Evolutionary conservation across 2,329 filamentous ascomycete species (phyloP), one percentile per base, ranked within the genome.

Genomic region (Alternaria conjuncta): DNA sequence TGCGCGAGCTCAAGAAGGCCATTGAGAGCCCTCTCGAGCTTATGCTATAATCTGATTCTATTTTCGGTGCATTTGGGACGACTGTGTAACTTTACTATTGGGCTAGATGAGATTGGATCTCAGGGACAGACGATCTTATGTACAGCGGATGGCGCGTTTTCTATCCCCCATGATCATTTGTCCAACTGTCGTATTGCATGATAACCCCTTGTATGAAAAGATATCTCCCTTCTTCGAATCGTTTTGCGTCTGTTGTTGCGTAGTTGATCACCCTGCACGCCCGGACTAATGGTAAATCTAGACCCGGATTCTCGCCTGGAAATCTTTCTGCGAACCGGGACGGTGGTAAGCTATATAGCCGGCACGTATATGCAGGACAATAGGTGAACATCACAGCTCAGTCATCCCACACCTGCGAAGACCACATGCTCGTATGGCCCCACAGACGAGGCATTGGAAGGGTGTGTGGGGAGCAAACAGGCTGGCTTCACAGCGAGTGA

Each of bases 21-120:
- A 86, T 99, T 65, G 96, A 99, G 90, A 97, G 97, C 88, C 96
- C 96, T 71, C 87, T 99, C 73, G 92, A 97, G 86, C 87, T 99
- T 73, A 86, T 99, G 81, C 87, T 99, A 83, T 99, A 91, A 65
- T 66, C 15, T 60, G 57, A 63, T 65, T 60, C 54, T 66, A 59
- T 64, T 55, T 60, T 50, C 30, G 60, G 45, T 63, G 56, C 47
- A 61, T 57, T 64, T 64, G 60, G 49, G 46, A 50, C 44, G 57
- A 41, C 43, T 49, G 63, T 76, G 71, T 74, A 73, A 70, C 67
- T 67, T 66, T 71, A 72, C 55, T 68, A 56, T 65, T 59, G 60
- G 61, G 53, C 58, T 63, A 61, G 67, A 63, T 57, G 59, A 61
- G 62, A 56, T 54, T 60, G 55, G 56, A 60, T 64, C 57, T 68